Evolutionary conservation across 176 grass and related monocot genomes (phyloP).

Genomic region (Oryza australiensis): DNA sequence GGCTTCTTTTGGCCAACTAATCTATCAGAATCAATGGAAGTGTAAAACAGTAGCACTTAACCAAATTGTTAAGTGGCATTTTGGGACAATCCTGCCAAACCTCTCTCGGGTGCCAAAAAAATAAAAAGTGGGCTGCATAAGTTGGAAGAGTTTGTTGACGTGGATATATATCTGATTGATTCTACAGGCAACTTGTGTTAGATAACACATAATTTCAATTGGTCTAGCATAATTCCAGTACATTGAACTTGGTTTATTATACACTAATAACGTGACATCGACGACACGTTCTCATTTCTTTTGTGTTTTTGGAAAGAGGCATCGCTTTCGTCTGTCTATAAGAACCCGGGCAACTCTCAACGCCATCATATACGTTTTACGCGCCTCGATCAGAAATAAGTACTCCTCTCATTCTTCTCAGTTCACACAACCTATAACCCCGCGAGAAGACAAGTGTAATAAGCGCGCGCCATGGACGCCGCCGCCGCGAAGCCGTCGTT

Average conservation of each 20-base stretch:
- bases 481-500: conserved; percentile 34
- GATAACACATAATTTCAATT: background rate
- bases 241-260: background rate
- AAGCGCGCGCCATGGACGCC: conserved; percentile 25
- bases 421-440: background rate
- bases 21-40: background rate
- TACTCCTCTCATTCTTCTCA: background rate
- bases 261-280: background rate
- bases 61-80: background rate
- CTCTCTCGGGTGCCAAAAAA: background rate
- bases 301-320: background rate
- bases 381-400: no score
- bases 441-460: background rate
- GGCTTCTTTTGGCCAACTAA: background rate
- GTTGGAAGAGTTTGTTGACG: background rate
- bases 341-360: background rate
- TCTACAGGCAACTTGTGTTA: background rate
- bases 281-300: background rate
- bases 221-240: background rate
- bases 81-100: background rate
- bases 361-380: no score
- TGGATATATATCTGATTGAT: background rate
- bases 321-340: background rate
- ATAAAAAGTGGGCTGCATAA: background rate
- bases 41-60: background rate